A percentile compares a stretch with the other conserved stretches of the same genome.
These are phyloP conservation scores for Diaporthe sp. DNA, from an alignment of 2,329 filamentous ascomycete species.

Conservation along the genomic window DNA sequence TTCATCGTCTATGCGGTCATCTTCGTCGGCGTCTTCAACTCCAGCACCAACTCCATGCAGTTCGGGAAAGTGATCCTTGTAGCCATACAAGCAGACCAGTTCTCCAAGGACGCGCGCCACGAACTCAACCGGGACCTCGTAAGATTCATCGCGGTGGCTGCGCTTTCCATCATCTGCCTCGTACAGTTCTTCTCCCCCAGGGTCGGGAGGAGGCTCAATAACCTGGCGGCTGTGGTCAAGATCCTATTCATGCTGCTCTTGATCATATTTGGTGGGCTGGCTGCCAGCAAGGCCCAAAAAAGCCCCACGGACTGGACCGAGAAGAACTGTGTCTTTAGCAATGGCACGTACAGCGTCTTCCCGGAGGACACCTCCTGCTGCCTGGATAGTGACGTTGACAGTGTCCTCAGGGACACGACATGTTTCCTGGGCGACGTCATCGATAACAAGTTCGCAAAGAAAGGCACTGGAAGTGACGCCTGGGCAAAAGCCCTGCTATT, in stretches of 20 bases:
- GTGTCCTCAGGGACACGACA: background rate
- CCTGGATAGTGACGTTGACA: background rate
- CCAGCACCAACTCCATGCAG: slow-evolving; percentile 8
- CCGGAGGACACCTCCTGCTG: background rate
- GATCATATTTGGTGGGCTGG: background rate
- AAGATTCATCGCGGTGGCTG: background rate
- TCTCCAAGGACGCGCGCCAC: background rate
- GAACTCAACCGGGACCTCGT: background rate
- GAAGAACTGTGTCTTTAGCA: background rate
- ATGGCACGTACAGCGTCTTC: background rate
- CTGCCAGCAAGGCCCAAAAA: background rate
- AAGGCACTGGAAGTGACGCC: background rate
- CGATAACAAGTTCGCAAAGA: background rate
- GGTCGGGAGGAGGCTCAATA: background rate
- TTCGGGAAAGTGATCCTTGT: background rate
- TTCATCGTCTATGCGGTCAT: background rate
- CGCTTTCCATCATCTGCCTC: background rate
- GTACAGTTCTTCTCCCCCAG: slow-evolving; percentile 1
- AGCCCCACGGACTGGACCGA: background rate
- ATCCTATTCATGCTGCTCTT: background rate
- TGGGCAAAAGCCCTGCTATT: slow-evolving; percentile 1
- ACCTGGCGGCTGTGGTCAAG: background rate
- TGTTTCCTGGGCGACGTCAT: background rate
- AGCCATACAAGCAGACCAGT: background rate
- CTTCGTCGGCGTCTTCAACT: slow-evolving; percentile 5